These are phyloP conservation scores for Termitomyces sp. DNA, from an alignment of 768 basidiomycete species.

Conservation along the genomic window DNA sequence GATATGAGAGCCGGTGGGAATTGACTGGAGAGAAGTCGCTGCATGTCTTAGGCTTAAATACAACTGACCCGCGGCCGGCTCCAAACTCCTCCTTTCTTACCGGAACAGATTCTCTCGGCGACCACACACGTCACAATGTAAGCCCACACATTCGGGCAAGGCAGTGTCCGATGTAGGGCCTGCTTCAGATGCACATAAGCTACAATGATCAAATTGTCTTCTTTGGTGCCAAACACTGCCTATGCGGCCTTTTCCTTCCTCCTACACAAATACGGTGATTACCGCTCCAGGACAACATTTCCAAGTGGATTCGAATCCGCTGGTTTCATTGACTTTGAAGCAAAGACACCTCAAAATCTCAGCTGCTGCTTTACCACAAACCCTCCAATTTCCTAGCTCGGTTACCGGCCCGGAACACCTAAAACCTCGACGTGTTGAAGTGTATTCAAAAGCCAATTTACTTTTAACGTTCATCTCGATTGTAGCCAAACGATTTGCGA, in stretches of 20 bases:
- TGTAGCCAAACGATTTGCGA: slow-evolving; percentile 12
- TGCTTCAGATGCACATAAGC: neutral
- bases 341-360: neutral
- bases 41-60: slow-evolving; percentile 14
- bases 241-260: slow-evolving; percentile 1
- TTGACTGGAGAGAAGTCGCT: slow-evolving; percentile 5
- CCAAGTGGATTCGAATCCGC: slow-evolving; percentile 7
- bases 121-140: slow-evolving; percentile 1
- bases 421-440: neutral
- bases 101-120: slow-evolving; percentile 5
- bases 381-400: neutral
- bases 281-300: no score
- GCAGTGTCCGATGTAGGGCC: neutral
- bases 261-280: no score
- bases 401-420: neutral
- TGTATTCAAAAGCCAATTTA: neutral
- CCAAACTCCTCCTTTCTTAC: slow-evolving; percentile 4
- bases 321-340: slow-evolving; percentile 16
- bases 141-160: neutral
- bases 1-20: neutral
- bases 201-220: slow-evolving; percentile 8
- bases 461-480: slow-evolving; percentile 4
- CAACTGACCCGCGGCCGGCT: slow-evolving; percentile 3
- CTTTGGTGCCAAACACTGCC: neutral
- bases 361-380: neutral